Percentiles rank a stretch among this genome's conserved stretches.
phyloP scores from a whole-genome alignment of 305 asterid species.

The Solanum chacoense region DNA sequence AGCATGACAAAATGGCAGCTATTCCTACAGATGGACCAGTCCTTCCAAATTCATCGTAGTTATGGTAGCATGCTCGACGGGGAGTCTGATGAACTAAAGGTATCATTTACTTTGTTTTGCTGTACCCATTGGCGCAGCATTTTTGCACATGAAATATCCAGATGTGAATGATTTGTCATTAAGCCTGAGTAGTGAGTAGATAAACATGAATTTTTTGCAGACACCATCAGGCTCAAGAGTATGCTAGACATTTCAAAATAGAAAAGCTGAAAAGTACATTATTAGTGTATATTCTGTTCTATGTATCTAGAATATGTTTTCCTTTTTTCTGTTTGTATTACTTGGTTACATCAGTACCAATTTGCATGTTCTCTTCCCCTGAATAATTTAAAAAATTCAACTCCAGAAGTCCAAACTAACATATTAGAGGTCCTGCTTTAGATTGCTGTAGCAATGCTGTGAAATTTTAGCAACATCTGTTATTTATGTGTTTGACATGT shows the following conservation, averaged over 20 bases:
- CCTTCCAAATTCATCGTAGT: conserved; percentile 88
- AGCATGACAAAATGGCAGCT: conserved; percentile 99
- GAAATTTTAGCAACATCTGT: background rate
- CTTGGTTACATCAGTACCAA: background rate
- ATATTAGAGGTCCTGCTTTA: background rate
- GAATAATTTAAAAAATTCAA: background rate
- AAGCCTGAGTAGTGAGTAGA: background rate
- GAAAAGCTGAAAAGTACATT: background rate
- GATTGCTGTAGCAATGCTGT: background rate
- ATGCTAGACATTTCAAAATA: background rate
- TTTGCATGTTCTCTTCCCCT: background rate
- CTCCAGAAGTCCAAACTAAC: background rate
- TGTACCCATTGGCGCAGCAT: background rate
- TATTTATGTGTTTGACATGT: background rate
- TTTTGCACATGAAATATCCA: conserved; percentile 4
- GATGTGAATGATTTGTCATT: background rate
- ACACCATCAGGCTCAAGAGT: background rate
- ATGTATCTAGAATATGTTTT: background rate
- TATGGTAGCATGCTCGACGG: conserved; percentile 99
- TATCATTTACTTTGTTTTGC: conserved; percentile 12
- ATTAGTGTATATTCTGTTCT: background rate
- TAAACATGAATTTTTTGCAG: background rate
- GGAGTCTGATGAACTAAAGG: conserved; percentile 98
- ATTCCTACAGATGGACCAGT: conserved; percentile 91
- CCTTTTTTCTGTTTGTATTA: background rate